These are phyloP conservation scores for Suhomyces pyralidae DNA, from an alignment of 805 yeast genomes.

Conservation along the genomic window DNA sequence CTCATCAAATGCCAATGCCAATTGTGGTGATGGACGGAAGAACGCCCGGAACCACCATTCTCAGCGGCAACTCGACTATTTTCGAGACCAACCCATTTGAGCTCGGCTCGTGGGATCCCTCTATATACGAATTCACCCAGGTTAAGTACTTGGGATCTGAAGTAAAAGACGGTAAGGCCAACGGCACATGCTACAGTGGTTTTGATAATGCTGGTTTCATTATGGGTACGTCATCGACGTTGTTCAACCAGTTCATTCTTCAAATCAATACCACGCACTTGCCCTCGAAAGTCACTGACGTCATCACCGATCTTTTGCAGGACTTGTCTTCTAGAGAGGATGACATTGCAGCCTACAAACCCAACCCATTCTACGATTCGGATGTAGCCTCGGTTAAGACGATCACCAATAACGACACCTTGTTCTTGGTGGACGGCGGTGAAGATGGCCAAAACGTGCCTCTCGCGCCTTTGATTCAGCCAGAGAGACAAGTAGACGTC, in stretches of 20 bases:
- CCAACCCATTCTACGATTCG: slow-evolving; percentile 42
- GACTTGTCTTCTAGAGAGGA: slow-evolving; percentile 45
- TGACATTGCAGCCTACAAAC: slow-evolving; percentile 19
- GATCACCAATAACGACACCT: slow-evolving; percentile 38
- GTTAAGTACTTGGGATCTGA: slow-evolving; percentile 24
- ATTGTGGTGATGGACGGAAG: slow-evolving; percentile 26
- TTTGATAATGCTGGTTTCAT: slow-evolving; percentile 26
- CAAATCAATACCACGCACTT: slow-evolving; percentile 15
- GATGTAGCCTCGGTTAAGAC: slow-evolving; percentile 28
- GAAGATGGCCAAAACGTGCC: slow-evolving; percentile 75
- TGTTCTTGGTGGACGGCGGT: slow-evolving; percentile 75
- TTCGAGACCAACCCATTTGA: slow-evolving; percentile 26
- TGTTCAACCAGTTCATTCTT: slow-evolving; percentile 23
- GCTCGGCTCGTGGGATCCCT: slow-evolving; percentile 29
- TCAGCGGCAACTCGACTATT: slow-evolving; percentile 26
- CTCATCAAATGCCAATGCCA: slow-evolving; percentile 27
- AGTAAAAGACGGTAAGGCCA: slow-evolving; percentile 15
- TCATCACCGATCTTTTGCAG: slow-evolving; percentile 22
- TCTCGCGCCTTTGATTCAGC: slow-evolving; percentile 59
- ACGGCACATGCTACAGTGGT: slow-evolving; percentile 20
- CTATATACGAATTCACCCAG: slow-evolving; percentile 20
- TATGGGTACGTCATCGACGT: slow-evolving; percentile 24
- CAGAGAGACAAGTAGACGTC: slow-evolving; percentile 58
- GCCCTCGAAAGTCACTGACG: slow-evolving; percentile 15
- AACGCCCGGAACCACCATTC: slow-evolving; percentile 19